Conservation (phyloP, 164 flowering plant genomes). For the Sextonia rubra region DNA sequence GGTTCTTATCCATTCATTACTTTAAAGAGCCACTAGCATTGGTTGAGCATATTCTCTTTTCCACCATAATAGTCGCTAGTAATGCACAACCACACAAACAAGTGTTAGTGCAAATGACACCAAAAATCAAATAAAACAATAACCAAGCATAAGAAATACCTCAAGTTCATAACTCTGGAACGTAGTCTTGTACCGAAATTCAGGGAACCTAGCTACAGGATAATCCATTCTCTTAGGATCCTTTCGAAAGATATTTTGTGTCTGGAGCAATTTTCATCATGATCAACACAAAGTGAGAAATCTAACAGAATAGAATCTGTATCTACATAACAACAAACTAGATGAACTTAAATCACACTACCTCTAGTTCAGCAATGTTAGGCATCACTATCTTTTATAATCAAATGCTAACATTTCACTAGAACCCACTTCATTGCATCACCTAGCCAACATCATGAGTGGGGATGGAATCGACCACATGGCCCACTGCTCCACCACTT, state of each 20-base stretch:
- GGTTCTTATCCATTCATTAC: too few species aligned
- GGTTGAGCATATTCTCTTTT: too few species aligned
- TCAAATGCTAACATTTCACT: too few species aligned
- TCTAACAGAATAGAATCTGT: neutral
- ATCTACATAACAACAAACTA: neutral
- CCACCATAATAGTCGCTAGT: too few species aligned
- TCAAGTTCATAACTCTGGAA: constrained; percentile 93
- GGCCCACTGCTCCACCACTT: too few species aligned
- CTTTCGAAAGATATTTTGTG: constrained; percentile 51
- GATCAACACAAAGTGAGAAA: neutral
- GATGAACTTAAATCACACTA: neutral
- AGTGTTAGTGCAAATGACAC: neutral
- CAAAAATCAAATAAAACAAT: constrained; percentile 2
- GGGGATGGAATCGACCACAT: too few species aligned
- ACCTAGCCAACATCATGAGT: too few species aligned
- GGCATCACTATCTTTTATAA: too few species aligned
- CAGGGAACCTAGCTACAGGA: constrained; percentile 57
- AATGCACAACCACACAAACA: too few species aligned
- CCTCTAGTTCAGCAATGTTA: too few species aligned
- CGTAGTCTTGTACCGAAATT: constrained; percentile 81
- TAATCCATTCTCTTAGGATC: constrained; percentile 63
- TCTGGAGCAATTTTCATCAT: neutral
- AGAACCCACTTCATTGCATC: too few species aligned
- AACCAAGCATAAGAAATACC: constrained; percentile 28
- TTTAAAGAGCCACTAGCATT: too few species aligned